Evolutionary conservation across 2,329 filamentous ascomycete genomes (phyloP).

Genomic region (Curvularia sp.): DNA sequence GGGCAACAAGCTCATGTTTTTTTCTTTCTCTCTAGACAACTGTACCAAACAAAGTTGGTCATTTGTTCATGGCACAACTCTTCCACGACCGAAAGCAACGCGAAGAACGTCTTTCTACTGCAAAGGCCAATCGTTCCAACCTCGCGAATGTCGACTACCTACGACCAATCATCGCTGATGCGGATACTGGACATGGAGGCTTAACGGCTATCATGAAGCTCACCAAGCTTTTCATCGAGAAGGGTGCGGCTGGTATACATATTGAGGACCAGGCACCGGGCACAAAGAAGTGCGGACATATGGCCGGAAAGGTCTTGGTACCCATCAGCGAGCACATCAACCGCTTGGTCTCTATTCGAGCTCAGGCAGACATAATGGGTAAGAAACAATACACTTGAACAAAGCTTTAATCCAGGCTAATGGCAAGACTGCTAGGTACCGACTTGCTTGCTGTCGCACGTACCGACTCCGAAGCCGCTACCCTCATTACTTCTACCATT

Average conservation of each 20-base stretch:
- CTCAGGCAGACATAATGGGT: slow-evolving; percentile 99
- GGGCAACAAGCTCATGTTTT: slow-evolving; percentile 19
- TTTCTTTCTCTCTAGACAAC: slow-evolving; percentile 70
- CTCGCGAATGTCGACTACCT: slow-evolving; percentile 90
- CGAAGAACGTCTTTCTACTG: slow-evolving; percentile 83
- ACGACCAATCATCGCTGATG: slow-evolving; percentile 93
- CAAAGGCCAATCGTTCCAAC: slow-evolving; percentile 74
- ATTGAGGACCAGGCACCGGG: slow-evolving; percentile 98
- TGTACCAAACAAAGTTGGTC: slow-evolving; percentile 96
- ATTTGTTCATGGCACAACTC: slow-evolving; percentile 97
- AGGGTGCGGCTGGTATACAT: slow-evolving; percentile 95
- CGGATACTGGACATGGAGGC: slow-evolving; percentile 95
- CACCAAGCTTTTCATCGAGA: slow-evolving; percentile 96
- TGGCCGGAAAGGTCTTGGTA: slow-evolving; percentile 98
- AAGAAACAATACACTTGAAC: slow-evolving; percentile 23
- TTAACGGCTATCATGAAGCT: slow-evolving; percentile 99
- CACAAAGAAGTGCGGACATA: slow-evolving; percentile 99
- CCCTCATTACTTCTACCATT: slow-evolving; percentile 94
- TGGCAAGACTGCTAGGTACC: slow-evolving; percentile 60
- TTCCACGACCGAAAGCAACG: slow-evolving; percentile 99
- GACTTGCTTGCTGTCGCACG: slow-evolving; percentile 91
- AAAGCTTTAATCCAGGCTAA: neutral
- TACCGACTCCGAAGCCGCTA: slow-evolving; percentile 97
- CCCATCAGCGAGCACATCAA: slow-evolving; percentile 99
- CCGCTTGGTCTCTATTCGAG: slow-evolving; percentile 92